These are phyloP conservation scores for Paxillus involutus DNA, from an alignment of 768 basidiomycete species.

Conservation along the genomic window DNA sequence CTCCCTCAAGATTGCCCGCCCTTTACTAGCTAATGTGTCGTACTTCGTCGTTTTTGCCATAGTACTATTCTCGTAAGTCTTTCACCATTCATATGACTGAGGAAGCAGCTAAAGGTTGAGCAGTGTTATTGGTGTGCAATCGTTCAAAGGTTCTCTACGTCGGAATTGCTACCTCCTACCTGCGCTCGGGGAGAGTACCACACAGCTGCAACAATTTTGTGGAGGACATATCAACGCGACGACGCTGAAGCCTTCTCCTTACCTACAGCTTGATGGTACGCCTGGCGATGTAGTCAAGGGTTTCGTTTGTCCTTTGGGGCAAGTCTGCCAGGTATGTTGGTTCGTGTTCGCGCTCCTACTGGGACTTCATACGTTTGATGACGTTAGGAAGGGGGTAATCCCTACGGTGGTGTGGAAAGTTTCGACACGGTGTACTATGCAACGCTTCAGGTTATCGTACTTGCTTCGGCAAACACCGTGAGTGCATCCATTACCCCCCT, in stretches of 20 bases:
- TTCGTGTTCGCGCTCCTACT: background rate
- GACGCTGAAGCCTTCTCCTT: slow-evolving; percentile 47
- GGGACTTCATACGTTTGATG: background rate
- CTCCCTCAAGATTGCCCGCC: slow-evolving; percentile 86
- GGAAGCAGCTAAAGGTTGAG: background rate
- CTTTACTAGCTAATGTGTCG: slow-evolving; percentile 85
- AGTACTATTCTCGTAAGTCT: slow-evolving; percentile 75
- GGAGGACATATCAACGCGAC: slow-evolving; percentile 76
- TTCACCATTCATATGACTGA: background rate
- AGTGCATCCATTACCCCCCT: slow-evolving; percentile 23
- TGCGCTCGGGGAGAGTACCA: slow-evolving; percentile 50
- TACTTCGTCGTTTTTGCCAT: slow-evolving; percentile 93
- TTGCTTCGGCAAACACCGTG: slow-evolving; percentile 78
- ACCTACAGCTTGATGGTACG: slow-evolving; percentile 39
- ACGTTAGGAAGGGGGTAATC: slow-evolving; percentile 63
- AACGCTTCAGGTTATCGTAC: slow-evolving; percentile 79
- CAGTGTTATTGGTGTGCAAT: slow-evolving; percentile 89
- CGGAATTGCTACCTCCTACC: slow-evolving; percentile 60
- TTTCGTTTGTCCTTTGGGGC: slow-evolving; percentile 86
- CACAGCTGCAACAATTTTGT: slow-evolving; percentile 60
- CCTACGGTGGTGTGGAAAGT: slow-evolving; percentile 61
- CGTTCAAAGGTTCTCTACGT: slow-evolving; percentile 84
- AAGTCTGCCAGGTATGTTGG: slow-evolving; percentile 67
- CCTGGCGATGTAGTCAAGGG: slow-evolving; percentile 59
- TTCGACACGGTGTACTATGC: slow-evolving; percentile 89